Conservation (phyloP, 495 filamentous ascomycete genomes). For the Neurospora hispaniola region DNA sequence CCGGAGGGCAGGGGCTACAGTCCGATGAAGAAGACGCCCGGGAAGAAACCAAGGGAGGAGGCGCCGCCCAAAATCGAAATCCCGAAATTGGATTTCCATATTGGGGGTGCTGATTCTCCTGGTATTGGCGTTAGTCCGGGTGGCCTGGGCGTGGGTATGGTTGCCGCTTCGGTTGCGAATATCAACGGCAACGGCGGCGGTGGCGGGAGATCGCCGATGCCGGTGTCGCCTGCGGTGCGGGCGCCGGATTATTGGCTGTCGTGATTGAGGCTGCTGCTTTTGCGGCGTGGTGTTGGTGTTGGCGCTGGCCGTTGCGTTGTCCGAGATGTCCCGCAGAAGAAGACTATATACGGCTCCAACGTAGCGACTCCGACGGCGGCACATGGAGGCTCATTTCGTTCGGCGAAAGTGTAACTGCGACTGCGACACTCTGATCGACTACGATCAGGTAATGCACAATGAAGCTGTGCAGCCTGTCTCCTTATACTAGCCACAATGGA, state of each 20-base stretch:
- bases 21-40: conserved; percentile 34
- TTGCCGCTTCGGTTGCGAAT: conserved; percentile 3
- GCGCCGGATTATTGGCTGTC: background rate
- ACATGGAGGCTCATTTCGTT: background rate
- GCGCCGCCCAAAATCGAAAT: conserved; percentile 46
- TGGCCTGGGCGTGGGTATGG: conserved; percentile 3
- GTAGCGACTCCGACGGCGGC: background rate
- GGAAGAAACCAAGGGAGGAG: conserved; percentile 26
- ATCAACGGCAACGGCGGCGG: background rate
- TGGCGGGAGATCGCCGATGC: background rate
- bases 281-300: background rate
- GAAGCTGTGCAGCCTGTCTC: background rate
- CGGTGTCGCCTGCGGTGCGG: background rate
- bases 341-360: background rate
- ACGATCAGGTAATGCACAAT: background rate
- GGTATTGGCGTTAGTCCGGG: conserved; percentile 6
- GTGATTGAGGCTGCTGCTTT: background rate
- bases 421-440: background rate
- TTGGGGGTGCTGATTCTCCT: conserved; percentile 11
- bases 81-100: conserved; percentile 38
- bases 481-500: background rate
- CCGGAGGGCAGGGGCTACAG: conserved; percentile 37
- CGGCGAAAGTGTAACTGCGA: background rate
- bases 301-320: background rate
- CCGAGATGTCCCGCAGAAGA: background rate